Percentiles rank a stretch among this genome's conserved stretches.
phyloP scores from a whole-genome alignment of 768 basidiomycete species.

The Russula griseocarnosa region DNA sequence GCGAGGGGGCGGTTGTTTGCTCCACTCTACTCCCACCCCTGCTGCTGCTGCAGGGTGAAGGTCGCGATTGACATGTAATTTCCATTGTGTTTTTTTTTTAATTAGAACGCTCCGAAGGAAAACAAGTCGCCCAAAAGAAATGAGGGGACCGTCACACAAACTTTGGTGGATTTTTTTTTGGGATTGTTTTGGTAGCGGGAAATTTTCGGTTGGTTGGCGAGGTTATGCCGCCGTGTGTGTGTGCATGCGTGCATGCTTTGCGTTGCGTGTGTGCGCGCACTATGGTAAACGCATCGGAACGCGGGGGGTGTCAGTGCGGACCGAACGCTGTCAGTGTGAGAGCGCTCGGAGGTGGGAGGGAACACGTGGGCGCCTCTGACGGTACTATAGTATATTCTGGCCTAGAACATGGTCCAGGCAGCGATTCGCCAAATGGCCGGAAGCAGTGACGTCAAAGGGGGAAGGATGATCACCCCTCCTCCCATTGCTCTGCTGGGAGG shows the following conservation, averaged over 20 bases:
- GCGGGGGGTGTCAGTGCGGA: background rate
- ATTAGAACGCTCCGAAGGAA: no score
- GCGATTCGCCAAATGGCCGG: background rate
- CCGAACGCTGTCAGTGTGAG: background rate
- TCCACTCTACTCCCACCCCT: background rate
- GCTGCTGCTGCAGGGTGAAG: no score
- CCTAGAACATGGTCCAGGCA: slow-evolving; percentile 2
- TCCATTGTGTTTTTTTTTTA: no score
- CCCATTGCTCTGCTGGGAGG: background rate
- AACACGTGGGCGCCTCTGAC: slow-evolving; percentile 16
- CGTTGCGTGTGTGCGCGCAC: no score
- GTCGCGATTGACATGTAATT: no score
- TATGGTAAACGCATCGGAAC: background rate
- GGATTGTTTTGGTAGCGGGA: background rate
- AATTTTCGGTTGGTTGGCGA: background rate
- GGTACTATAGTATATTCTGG: background rate
- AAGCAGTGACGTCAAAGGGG: slow-evolving; percentile 1
- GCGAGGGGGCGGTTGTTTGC: no score
- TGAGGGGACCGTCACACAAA: background rate
- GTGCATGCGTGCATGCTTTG: no score
- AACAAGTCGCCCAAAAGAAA: no score
- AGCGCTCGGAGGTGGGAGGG: background rate
- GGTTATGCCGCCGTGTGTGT: background rate
- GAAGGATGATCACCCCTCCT: background rate
- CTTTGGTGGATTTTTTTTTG: background rate